Conservation (phyloP, 441 rosid species). For the Gossypium lobatum region DNA sequence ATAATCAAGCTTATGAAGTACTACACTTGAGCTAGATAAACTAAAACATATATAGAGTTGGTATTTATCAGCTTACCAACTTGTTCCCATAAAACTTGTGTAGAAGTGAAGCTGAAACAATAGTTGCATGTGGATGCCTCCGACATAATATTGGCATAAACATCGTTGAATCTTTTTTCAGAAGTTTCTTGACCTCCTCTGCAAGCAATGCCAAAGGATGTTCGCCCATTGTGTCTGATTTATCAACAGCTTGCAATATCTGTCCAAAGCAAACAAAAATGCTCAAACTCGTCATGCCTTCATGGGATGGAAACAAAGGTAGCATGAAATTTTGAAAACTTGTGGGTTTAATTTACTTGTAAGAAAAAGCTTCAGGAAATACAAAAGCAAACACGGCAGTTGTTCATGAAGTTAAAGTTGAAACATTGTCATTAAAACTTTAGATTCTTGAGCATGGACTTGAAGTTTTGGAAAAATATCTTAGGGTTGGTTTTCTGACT, state of each 20-base stretch:
- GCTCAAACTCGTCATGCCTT: neutral
- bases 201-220: constrained; percentile 90
- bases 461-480: neutral
- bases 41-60: constrained; percentile 16
- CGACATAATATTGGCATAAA: constrained; percentile 76
- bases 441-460: neutral
- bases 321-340: neutral
- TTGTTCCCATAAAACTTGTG: constrained; percentile 87
- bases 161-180: constrained; percentile 60
- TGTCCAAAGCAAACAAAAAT: constrained; percentile 31
- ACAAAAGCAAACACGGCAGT: neutral
- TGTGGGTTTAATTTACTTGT: neutral
- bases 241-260: constrained; percentile 64
- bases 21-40: constrained; percentile 1
- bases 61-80: constrained; percentile 54
- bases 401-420: neutral
- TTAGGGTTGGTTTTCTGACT: constrained; percentile 1
- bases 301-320: neutral
- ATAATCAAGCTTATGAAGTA: constrained; percentile 3
- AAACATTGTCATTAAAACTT: neutral
- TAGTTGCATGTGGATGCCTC: constrained; percentile 80
- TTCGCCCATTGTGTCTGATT: constrained; percentile 54
- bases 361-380: neutral
- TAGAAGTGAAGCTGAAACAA: constrained; percentile 75
- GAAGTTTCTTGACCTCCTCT: constrained; percentile 73